Conservation (phyloP, 192 early-diverging fungal genomes). For the Podila epigama region DNA sequence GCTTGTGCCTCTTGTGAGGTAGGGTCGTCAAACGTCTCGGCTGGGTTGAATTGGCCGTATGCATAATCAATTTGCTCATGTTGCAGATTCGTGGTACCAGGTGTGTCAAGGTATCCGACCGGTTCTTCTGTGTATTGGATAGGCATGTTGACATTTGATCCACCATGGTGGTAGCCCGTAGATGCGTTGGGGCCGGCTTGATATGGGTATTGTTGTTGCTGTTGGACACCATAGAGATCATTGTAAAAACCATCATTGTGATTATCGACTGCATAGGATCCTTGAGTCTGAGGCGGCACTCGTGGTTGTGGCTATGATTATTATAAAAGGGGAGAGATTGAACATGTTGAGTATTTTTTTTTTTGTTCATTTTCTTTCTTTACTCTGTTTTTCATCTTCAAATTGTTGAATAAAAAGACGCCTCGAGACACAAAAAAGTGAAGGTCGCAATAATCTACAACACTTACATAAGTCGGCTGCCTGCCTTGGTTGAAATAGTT, state of each 20-base stretch:
- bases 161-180: background rate
- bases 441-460: background rate
- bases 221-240: conserved; percentile 12
- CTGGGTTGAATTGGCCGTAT: conserved; percentile 14
- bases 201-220: conserved; percentile 16
- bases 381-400: no score
- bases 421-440: background rate
- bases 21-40: conserved; percentile 32
- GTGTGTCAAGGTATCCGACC: background rate
- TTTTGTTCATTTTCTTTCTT: no score
- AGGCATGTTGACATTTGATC: background rate
- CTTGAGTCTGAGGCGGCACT: background rate
- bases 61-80: conserved; percentile 4
- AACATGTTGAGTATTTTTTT: no score
- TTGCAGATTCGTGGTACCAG: background rate
- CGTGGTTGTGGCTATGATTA: background rate
- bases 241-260: conserved; percentile 26
- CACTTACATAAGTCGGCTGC: conserved; percentile 7
- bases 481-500: background rate
- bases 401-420: background rate
- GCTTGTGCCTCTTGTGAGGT: conserved; percentile 38
- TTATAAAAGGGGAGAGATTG: no score
- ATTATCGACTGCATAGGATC: background rate
- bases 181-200: background rate
- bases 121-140: conserved; percentile 31